Conservation (phyloP, 2,329 filamentous ascomycete species). For the Emydomyces testavorans region DNA sequence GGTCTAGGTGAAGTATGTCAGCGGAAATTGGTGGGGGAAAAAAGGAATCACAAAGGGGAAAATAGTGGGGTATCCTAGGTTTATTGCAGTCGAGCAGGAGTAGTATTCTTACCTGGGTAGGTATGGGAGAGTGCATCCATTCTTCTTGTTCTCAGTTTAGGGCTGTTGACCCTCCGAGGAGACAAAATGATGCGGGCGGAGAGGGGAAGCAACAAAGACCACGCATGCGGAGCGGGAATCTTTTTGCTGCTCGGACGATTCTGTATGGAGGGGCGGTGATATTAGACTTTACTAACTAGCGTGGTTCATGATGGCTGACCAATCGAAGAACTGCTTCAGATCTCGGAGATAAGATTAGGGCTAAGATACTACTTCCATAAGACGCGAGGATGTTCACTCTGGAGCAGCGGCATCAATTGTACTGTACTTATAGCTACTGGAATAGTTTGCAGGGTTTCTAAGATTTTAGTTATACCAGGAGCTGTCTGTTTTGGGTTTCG, state of each 20-base stretch:
- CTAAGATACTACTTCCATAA: too few species aligned
- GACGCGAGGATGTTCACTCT: too few species aligned
- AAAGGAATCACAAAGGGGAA: not conserved
- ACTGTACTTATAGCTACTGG: not conserved
- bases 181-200: not conserved
- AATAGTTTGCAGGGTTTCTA: too few species aligned
- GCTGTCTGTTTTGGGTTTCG: too few species aligned
- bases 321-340: not conserved
- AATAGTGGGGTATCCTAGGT: not conserved
- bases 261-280: slow-evolving; percentile 1
- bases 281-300: not conserved
- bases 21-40: not conserved
- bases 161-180: slow-evolving; percentile 4
- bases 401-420: too few species aligned
- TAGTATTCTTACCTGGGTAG: slow-evolving; percentile 13
- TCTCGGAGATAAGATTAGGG: slow-evolving; percentile 4
- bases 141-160: slow-evolving; percentile 7
- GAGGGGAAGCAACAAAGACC: not conserved
- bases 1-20: slow-evolving; percentile 24
- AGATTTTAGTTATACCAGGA: too few species aligned
- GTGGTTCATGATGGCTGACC: not conserved
- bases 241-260: not conserved
- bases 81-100: not conserved
- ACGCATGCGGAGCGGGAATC: slow-evolving; percentile 6
- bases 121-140: slow-evolving; percentile 15